Conservation (phyloP, 2,329 filamentous ascomycete species). For the Colletotrichum kahawae region DNA sequence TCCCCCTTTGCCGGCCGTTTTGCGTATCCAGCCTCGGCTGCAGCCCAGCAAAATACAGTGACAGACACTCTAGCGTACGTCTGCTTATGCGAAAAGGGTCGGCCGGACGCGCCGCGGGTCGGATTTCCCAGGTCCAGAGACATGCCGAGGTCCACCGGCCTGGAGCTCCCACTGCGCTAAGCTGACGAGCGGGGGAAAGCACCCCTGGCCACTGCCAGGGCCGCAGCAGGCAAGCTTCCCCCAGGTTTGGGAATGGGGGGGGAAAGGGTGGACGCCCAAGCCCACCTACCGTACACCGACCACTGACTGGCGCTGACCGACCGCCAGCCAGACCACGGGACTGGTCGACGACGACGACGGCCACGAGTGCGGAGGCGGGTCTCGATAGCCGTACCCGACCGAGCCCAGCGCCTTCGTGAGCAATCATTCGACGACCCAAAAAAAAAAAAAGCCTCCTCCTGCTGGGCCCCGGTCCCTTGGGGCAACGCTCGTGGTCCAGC, state of each 20-base stretch:
- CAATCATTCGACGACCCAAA: background rate
- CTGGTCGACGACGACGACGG: background rate
- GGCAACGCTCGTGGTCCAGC: background rate
- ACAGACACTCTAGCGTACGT: background rate
- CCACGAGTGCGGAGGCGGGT: background rate
- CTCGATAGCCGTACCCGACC: slow-evolving; percentile 10
- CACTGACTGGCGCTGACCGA: background rate
- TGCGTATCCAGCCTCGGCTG: background rate
- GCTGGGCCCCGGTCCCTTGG: background rate
- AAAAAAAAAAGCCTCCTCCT: background rate
- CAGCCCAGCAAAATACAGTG: background rate
- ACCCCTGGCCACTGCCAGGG: background rate
- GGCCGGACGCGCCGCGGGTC: background rate
- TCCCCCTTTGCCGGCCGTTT: background rate
- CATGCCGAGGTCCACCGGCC: slow-evolving; percentile 24
- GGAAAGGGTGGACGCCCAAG: background rate
- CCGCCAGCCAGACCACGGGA: background rate
- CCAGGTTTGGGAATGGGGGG: background rate
- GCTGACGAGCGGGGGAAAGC: background rate
- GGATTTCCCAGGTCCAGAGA: background rate
- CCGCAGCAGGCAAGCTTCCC: background rate
- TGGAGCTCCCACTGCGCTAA: background rate
- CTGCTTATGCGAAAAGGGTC: background rate
- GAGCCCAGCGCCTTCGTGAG: background rate
- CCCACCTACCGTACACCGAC: background rate